These are phyloP conservation scores for Leishmania major DNA, from an alignment of 208 protist species.

Conservation along the genomic window DNA sequence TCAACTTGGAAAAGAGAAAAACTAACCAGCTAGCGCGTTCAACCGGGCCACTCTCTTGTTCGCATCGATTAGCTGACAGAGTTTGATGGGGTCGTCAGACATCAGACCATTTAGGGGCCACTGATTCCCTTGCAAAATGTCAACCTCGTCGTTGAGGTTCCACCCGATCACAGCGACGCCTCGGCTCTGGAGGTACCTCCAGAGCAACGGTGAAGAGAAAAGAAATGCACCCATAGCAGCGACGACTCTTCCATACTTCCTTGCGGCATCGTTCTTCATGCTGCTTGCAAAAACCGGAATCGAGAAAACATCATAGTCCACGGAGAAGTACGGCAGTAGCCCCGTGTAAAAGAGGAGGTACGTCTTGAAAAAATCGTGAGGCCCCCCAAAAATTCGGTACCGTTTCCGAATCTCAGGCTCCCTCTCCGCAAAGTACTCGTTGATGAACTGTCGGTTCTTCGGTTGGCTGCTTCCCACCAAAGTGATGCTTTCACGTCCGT, in stretches of 20 bases:
- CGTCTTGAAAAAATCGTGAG: conserved; percentile 44
- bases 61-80: conserved; percentile 12
- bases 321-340: conserved; percentile 55
- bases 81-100: conserved; percentile 58
- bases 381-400: conserved; percentile 63
- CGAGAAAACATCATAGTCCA: conserved; percentile 78
- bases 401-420: conserved; percentile 38
- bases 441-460: conserved; percentile 51
- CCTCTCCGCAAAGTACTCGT: conserved; percentile 49
- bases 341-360: conserved; percentile 69
- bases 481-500: conserved; percentile 50
- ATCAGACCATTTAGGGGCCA: conserved; percentile 80
- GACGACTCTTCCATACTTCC: conserved; percentile 24
- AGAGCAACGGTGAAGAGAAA: conserved; percentile 62
- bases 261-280: conserved; percentile 32
- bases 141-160: conserved; percentile 73
- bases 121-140: conserved; percentile 53
- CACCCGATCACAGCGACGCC: conserved; percentile 75
- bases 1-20: neutral
- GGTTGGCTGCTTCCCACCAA: conserved; percentile 74
- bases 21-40: conserved; percentile 1
- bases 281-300: conserved; percentile 66
- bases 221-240: conserved; percentile 32
- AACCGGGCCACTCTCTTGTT: conserved; percentile 9
- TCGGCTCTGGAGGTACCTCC: conserved; percentile 71